Percentiles rank a stretch among this genome's conserved stretches.
Evolutionary conservation across 1,284 basidiomycete species (phyloP).

Genomic region (Hymenochaete sp.): DNA sequence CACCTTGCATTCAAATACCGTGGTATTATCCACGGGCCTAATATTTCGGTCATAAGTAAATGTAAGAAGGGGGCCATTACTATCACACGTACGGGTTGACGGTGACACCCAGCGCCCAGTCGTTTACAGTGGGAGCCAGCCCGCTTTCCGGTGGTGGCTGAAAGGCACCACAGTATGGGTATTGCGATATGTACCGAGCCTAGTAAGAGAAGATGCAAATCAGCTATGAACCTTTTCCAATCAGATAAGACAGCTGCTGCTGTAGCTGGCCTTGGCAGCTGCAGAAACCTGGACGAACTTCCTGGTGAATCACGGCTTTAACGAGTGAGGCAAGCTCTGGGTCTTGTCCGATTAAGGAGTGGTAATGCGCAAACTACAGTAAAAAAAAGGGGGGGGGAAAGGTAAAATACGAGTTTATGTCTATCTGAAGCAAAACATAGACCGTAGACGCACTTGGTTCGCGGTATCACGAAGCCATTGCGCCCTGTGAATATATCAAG

Average conservation of each 20-base stretch:
- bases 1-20: conserved; percentile 74
- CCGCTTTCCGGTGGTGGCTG: conserved; percentile 69
- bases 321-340: conserved; percentile 51
- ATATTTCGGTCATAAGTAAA: conserved; percentile 6
- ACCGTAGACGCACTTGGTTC: conserved; percentile 45
- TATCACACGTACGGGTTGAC: conserved; percentile 60
- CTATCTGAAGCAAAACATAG: conserved; percentile 8
- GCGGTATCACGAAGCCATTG: conserved; percentile 63
- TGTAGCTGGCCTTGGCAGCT: too few species aligned
- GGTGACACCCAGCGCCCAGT: conserved; percentile 54
- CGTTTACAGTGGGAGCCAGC: conserved; percentile 49
- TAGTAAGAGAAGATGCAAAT: not conserved
- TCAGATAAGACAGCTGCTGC: too few species aligned
- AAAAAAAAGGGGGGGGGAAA: not conserved
- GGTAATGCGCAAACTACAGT: conserved; percentile 60
- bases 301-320: conserved; percentile 69
- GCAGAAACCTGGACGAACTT: conserved; percentile 24
- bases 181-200: conserved; percentile 60
- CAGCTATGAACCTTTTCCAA: not conserved
- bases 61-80: not conserved
- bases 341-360: conserved; percentile 47
- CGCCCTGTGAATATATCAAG: conserved; percentile 22
- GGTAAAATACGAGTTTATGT: not conserved
- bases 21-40: conserved; percentile 58
- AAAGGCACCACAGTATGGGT: conserved; percentile 70